Evolutionary conservation across 345 rosid species (phyloP).

Genomic region (Salix koriyanagi): DNA sequence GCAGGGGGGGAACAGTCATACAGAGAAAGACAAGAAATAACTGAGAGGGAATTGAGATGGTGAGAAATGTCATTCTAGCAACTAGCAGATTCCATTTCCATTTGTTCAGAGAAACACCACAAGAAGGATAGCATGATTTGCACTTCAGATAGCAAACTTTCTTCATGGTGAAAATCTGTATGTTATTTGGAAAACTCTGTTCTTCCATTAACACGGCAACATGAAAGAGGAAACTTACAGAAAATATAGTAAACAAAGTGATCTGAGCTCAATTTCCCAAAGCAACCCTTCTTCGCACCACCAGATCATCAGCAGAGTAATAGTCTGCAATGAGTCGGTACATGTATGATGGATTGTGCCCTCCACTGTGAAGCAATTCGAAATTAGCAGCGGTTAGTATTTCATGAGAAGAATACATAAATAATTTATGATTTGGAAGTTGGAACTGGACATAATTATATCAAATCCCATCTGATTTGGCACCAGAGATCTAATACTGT

Average conservation of each 20-base stretch:
- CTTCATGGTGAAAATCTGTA: neutral
- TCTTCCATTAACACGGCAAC: neutral
- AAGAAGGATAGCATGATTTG: neutral
- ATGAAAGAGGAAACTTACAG: slow-evolving; percentile 5
- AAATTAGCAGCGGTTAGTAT: neutral
- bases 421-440: neutral
- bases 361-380: slow-evolving; percentile 59
- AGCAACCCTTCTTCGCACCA: slow-evolving; percentile 49
- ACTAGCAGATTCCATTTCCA: neutral
- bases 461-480: neutral
- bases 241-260: neutral
- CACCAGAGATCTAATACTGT: neutral
- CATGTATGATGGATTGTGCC: slow-evolving; percentile 97
- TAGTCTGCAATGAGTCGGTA: slow-evolving; percentile 93
- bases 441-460: neutral
- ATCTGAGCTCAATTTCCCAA: slow-evolving; percentile 16
- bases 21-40: neutral
- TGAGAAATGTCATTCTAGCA: no score
- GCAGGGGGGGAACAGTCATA: neutral
- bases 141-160: neutral
- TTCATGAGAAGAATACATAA: neutral
- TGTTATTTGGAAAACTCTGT: neutral
- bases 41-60: no score
- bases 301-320: slow-evolving; percentile 96
- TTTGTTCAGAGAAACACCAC: neutral